A percentile compares a stretch with the other conserved stretches of the same genome.
Evolutionary conservation across 148 eudicot species (phyloP).

Genomic region (Nyssa sinensis): DNA sequence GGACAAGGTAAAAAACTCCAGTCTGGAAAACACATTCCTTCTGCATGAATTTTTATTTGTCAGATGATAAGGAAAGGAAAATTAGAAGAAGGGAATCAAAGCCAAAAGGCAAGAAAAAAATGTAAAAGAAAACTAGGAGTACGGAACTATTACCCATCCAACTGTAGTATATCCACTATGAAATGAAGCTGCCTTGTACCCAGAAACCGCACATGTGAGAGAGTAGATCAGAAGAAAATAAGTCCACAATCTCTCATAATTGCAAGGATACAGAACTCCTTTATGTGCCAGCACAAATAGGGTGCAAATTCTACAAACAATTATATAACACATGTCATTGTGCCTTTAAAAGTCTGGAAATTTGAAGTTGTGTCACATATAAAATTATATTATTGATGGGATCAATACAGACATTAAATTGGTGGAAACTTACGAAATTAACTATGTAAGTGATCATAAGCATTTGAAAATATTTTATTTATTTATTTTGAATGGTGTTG

Average conservation of each 20-base stretch:
- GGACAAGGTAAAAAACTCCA: background rate
- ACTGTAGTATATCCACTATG: background rate
- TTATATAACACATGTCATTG: no score
- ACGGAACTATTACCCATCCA: background rate
- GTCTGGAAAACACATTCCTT: constrained; percentile 3
- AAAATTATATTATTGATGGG: no score
- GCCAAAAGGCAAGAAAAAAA: background rate
- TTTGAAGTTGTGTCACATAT: no score
- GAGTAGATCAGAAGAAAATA: background rate
- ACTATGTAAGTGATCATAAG: no score
- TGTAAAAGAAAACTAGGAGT: background rate
- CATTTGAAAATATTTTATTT: no score
- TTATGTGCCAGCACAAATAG: background rate
- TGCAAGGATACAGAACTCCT: background rate
- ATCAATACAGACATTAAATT: no score
- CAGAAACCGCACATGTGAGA: background rate
- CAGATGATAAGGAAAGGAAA: background rate
- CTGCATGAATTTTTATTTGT: background rate
- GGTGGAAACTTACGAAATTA: no score
- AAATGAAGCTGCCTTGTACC: background rate
- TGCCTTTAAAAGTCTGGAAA: no score
- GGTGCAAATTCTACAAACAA: background rate
- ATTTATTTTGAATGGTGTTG: no score
- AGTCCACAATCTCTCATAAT: background rate
- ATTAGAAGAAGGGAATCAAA: no score